These are phyloP conservation scores for Solanum medicagineum DNA, from an alignment of 257 asterid species.

Conservation along the genomic window DNA sequence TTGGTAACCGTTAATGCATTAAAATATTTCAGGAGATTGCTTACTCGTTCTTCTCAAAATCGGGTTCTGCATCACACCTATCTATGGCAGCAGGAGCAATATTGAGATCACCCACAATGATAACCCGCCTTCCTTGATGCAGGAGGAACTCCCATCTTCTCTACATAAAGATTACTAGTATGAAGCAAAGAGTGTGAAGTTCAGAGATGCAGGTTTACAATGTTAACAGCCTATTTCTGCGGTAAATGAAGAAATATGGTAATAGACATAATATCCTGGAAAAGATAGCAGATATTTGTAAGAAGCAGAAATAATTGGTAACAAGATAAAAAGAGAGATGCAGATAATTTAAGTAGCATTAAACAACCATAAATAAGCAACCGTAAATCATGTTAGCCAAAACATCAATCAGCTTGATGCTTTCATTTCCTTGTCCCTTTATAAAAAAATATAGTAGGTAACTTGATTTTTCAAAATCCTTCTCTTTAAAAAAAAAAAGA, in stretches of 20 bases:
- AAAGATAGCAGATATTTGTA: neutral
- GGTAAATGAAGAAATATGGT: neutral
- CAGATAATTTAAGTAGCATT: neutral
- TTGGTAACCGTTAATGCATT: neutral
- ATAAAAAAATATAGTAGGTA: neutral
- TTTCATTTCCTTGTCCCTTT: neutral
- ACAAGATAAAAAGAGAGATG: neutral
- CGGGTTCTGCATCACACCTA: slow-evolving; percentile 87
- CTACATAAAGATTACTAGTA: slow-evolving; percentile 38
- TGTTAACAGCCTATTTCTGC: neutral
- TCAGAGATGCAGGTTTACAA: slow-evolving; percentile 1
- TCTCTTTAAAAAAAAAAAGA: too few relatives aligned
- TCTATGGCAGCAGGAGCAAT: slow-evolving; percentile 79
- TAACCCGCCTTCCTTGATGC: slow-evolving; percentile 48
- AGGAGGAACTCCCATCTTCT: slow-evolving; percentile 82
- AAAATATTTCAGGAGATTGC: slow-evolving; percentile 8
- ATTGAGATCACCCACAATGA: slow-evolving; percentile 93
- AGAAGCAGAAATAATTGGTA: neutral
- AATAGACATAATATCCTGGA: neutral
- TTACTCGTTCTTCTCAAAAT: slow-evolving; percentile 81
- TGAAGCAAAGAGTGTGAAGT: slow-evolving; percentile 16
- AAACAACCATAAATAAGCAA: neutral
- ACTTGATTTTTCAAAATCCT: neutral
- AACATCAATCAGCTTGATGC: neutral
- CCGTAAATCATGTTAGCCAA: neutral